Evolutionary conservation across 2,329 filamentous ascomycete species (phyloP).

Genomic region (Chaetomiaceae sp.): DNA sequence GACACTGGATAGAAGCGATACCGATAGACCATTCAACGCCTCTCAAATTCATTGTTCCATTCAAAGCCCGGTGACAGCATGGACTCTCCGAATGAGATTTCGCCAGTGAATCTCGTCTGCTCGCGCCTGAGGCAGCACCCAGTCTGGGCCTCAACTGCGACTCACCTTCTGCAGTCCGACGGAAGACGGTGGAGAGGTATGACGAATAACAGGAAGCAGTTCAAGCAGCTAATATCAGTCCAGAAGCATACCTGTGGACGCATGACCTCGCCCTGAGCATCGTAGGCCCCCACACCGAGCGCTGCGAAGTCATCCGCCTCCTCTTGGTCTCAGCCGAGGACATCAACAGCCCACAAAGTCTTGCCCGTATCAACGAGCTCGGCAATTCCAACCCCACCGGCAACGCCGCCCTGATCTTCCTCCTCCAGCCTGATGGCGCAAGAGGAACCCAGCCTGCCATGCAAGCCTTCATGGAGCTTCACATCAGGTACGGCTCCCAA

Average conservation of each 20-base stretch:
- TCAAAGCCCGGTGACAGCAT: background rate
- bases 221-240: background rate
- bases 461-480: constrained; percentile 38
- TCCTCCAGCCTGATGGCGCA: constrained; percentile 30
- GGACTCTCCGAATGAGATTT: background rate
- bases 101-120: constrained; percentile 33
- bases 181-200: constrained; percentile 25
- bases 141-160: constrained; percentile 34
- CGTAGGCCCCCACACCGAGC: constrained; percentile 7
- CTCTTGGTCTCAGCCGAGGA: constrained; percentile 40
- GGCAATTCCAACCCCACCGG: constrained; percentile 37
- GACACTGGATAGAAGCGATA: constrained; percentile 12
- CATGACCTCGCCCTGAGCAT: constrained; percentile 45
- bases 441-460: constrained; percentile 27
- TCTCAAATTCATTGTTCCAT: background rate
- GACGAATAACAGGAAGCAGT: too few species aligned
- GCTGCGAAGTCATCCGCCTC: constrained; percentile 32
- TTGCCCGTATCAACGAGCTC: constrained; percentile 38
- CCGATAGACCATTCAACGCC: constrained; percentile 7
- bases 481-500: constrained; percentile 36
- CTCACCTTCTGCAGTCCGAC: constrained; percentile 26
- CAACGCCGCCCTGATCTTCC: constrained; percentile 42
- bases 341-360: constrained; percentile 28
- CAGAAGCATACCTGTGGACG: constrained; percentile 40
- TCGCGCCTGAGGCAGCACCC: constrained; percentile 36